phyloP scores from a whole-genome alignment of 2,329 filamentous ascomycete species.

The Xylaria digitata region DNA sequence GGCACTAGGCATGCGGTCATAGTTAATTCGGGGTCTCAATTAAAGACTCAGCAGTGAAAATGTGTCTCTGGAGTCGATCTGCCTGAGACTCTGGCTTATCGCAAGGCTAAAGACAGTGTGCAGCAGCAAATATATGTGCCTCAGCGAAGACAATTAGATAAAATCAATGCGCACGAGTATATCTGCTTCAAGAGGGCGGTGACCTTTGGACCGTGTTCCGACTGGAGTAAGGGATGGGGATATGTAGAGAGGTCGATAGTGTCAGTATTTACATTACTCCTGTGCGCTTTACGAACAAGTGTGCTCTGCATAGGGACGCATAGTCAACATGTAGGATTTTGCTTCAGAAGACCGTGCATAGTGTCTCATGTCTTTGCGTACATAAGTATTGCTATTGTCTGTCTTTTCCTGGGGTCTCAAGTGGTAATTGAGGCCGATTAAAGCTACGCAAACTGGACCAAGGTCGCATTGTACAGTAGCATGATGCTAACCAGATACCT shows the following conservation, averaged over 20 bases:
- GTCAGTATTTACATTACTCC: not conserved
- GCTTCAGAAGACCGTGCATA: constrained; percentile 10
- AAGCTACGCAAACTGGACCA: constrained; percentile 22
- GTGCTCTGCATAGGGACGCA: not conserved
- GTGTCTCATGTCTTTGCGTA: not conserved
- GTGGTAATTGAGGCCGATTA: constrained; percentile 13
- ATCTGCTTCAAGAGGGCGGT: not conserved
- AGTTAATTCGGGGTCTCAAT: constrained; percentile 19
- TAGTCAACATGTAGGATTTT: not conserved
- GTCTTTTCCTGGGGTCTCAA: not conserved
- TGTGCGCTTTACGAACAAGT: not conserved
- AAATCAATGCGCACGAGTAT: not conserved
- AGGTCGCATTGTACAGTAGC: constrained; percentile 5
- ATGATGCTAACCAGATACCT: not conserved
- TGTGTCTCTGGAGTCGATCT: constrained; percentile 7
- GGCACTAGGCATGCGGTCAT: constrained; percentile 3
- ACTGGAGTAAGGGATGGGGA: not conserved
- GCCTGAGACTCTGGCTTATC: not conserved
- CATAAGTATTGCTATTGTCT: not conserved
- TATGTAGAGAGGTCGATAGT: not conserved
- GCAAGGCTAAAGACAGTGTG: not conserved
- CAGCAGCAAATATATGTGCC: constrained; percentile 2
- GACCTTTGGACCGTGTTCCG: not conserved
- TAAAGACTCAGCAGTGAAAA: constrained; percentile 1
- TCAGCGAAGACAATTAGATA: not conserved